Evolutionary conservation across 2,329 filamentous ascomycete species (phyloP), one percentile per base, ranked within the genome.

Genomic region (Dothistroma pini): DNA sequence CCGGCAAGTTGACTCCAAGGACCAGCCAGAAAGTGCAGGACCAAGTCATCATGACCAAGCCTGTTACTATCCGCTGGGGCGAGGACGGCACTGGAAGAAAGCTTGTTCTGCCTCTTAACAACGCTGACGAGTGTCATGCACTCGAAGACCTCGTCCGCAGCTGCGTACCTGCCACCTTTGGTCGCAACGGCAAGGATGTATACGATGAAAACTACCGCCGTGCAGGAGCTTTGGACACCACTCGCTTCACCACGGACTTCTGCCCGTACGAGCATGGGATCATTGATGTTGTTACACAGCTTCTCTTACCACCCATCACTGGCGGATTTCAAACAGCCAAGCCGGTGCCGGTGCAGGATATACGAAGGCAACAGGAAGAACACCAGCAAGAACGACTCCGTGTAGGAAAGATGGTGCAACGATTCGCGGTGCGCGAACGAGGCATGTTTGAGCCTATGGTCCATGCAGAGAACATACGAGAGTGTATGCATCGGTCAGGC

Each of bases 141-240:
- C 38, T 52, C 14, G 22, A 54, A 9, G 21, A 53, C 2, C 55
- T 66, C 56, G 41, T 67, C 29, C 29, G 58, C 2, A 63, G 62
- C n/a, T 72, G 68, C 29, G 63, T 70, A 44, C 80, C 81, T 0
- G 83, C 82, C 0, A 80, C 76, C 0, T 84, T 84, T 64, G 82
- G 83, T 0, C 63, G 66, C 8, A 73, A 75, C 0, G 72, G 75
- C 1, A 35, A 81, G 59, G 76, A 84, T 60, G 74, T 85, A 0
- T 69, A 79, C 2, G 82, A 86, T 60, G 78, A 81, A 56, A 70
- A 70, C 0, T 84, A 85, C 61, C 78, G 83, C 16, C 81, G 80
- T 59, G 84, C 83, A 0, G 69, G 71, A 0, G 81, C 83, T 67
- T 66, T 86, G n/a, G 78, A 84, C n/a, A 63, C 70, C 0, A 53